Evolutionary conservation across 2,329 filamentous ascomycete species (phyloP), one percentile per base, ranked within the genome.

Genomic region (Botrytis medusae): DNA sequence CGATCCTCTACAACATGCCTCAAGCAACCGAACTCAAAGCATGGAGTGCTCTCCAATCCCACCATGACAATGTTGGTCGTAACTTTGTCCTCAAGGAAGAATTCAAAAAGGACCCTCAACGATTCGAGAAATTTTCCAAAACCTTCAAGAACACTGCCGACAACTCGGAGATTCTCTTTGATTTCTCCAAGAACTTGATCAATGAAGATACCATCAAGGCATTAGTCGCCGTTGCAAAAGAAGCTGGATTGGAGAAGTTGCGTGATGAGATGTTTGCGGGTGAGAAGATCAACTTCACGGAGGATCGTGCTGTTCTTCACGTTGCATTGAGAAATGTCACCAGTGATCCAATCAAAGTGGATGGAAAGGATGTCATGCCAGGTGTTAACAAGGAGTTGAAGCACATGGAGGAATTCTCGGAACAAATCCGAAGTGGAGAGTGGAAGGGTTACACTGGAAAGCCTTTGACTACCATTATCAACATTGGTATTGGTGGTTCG

Each of bases 231-330:
- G 90, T 99, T 42, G 96, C 96, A 76, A 91, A 95, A 84, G 93
- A 98, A 85, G 94, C 95, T 77, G 91, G 92, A 78, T 84, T 99
- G 57, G 95, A 97, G 87, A 89, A 97, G 87, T 93, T 98, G 82
- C 92, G 96, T 77, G 95, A 99, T 89, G 91, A 91, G 81, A 97
- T 99, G 95, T 99, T 99, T 85, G 91, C 90, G 74, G 96, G 96
- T 79, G 93, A 98, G 82, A 95, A 97, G 89, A 98, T 99, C 88
- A 99, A 99, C 89, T 98, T 98, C 86, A 99, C 96, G 74, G 96
- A 99, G 87, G 87, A 95, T 82, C 92, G 96, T 77, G 96, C 96
- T 77, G 96, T 99, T 77, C 97, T 97, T 87, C 96, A 99, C 85
- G 89, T 93, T 78, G 96, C 96, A 67, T 89, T 99, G 81, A 92